Percentiles rank a stretch among this genome's conserved stretches.
Evolutionary conservation across 2,329 filamentous ascomycete genomes (phyloP).

Genomic region (Ceratocystis huliohia): DNA sequence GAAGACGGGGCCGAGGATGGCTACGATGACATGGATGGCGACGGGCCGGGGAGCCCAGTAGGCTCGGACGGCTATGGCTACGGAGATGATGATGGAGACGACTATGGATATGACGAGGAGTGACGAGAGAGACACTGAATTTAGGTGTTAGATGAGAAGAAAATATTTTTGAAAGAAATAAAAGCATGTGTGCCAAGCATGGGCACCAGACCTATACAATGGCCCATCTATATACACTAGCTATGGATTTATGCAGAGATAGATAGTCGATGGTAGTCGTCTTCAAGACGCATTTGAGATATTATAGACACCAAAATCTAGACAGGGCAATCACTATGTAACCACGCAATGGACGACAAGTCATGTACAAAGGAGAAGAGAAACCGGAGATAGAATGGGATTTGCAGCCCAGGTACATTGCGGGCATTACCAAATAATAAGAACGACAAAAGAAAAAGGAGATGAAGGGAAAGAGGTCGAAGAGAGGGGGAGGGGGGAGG

Average conservation of each 20-base stretch:
- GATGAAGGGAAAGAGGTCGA: too few species aligned
- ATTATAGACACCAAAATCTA: too few species aligned
- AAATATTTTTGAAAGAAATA: neutral
- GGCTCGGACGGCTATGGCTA: slow-evolving; percentile 29
- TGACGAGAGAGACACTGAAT: neutral
- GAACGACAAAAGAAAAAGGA: neutral
- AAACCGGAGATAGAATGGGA: neutral
- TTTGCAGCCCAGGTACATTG: neutral
- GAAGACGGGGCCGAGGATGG: slow-evolving; percentile 28
- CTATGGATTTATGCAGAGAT: too few species aligned
- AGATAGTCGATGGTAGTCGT: too few species aligned
- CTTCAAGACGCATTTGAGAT: too few species aligned
- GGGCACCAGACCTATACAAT: too few species aligned
- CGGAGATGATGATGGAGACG: slow-evolving; percentile 24
- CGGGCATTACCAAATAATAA: neutral
- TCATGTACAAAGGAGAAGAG: neutral
- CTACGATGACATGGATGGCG: slow-evolving; percentile 27
- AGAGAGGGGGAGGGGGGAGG: too few species aligned
- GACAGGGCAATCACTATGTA: neutral
- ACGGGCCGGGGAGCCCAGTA: slow-evolving; percentile 27
- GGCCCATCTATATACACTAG: too few species aligned
- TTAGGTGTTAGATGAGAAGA: neutral
- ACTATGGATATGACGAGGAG: slow-evolving; percentile 13
- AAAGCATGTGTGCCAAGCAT: neutral
- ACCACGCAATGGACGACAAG: neutral